Percentiles rank a stretch among this genome's conserved stretches.
phyloP scores from a whole-genome alignment of 106 monocot species.

The Dioscorea dumetorum region DNA sequence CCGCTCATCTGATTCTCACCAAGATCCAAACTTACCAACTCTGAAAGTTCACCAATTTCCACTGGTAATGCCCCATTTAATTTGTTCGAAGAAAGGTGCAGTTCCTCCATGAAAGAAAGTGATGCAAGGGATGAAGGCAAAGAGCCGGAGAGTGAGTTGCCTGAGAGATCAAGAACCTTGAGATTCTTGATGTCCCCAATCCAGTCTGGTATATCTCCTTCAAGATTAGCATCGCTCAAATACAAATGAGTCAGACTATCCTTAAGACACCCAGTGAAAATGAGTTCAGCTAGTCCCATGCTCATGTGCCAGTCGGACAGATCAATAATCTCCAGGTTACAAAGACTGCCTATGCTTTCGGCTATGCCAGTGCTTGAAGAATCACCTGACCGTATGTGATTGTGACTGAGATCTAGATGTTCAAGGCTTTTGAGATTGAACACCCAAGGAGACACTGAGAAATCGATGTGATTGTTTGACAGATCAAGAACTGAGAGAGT shows the following conservation, averaged over 20 bases:
- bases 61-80: slow-evolving; percentile 8
- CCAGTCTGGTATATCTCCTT: not conserved
- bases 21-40: not conserved
- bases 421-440: slow-evolving; percentile 6
- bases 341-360: not conserved
- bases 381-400: not conserved
- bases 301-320: not conserved
- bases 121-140: not conserved
- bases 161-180: not conserved
- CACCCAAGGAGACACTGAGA: slow-evolving; percentile 6
- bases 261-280: not conserved
- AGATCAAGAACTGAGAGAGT: slow-evolving; percentile 15
- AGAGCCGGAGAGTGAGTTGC: not conserved
- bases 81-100: not conserved
- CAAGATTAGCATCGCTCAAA: not conserved
- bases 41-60: not conserved
- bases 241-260: not conserved
- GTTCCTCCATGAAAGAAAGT: not conserved
- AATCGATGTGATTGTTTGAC: slow-evolving; percentile 2
- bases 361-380: not conserved
- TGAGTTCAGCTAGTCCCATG: not conserved
- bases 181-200: not conserved
- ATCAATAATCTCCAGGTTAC: not conserved
- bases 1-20: slow-evolving; percentile 4
- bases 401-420: not conserved